Evolutionary conservation across 257 asterid species (phyloP).

Genomic region (Anisodus tanguticus): DNA sequence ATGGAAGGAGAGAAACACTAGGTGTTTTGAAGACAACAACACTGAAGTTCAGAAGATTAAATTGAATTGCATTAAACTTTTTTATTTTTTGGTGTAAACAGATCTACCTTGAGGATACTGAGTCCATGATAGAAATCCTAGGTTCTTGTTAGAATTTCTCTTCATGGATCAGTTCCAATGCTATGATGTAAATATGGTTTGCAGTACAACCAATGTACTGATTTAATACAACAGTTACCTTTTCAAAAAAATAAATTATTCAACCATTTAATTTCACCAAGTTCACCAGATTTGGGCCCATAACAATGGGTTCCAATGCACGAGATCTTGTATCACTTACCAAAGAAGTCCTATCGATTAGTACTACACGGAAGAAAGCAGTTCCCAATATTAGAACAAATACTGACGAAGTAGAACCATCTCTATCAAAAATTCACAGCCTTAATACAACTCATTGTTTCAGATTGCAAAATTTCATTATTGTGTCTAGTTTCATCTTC

Average conservation of each 20-base stretch:
- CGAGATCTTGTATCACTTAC: background rate
- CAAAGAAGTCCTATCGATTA: background rate
- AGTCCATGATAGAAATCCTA: no score
- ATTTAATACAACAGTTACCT: no score
- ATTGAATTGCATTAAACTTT: no score
- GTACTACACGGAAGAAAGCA: background rate
- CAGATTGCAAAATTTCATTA: conserved; percentile 1
- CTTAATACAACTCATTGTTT: conserved; percentile 15
- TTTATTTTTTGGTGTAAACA: no score
- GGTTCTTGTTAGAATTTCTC: no score
- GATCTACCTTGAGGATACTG: no score
- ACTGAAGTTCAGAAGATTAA: no score
- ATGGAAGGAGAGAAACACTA: no score
- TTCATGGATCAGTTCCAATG: no score
- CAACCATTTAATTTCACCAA: background rate
- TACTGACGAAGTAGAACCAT: background rate
- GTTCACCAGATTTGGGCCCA: background rate
- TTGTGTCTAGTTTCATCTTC: background rate
- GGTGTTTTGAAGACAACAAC: no score
- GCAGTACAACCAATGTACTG: no score
- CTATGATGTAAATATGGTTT: no score
- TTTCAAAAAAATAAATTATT: background rate
- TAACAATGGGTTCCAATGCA: background rate
- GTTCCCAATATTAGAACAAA: background rate
- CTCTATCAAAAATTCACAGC: conserved; percentile 10